A percentile compares a stretch with the other conserved stretches of the same genome.
Conservation (phyloP, 1,139 yeast genomes). For the Sugiyamaella novakii region DNA sequence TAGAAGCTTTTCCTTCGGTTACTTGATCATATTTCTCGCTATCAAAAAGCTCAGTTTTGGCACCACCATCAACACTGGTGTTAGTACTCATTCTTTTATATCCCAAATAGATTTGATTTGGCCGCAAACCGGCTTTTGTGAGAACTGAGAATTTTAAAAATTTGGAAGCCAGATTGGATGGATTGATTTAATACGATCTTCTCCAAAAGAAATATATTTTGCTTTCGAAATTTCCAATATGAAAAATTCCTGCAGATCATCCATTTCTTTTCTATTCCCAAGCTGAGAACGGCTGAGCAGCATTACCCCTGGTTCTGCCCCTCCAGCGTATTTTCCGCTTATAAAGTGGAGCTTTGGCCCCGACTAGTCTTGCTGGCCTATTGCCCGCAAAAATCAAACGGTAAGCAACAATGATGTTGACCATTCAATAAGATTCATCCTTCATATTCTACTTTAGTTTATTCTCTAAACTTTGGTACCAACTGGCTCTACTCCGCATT, state of each 20-base stretch:
- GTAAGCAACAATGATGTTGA: too few relatives aligned
- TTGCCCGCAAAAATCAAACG: too few relatives aligned
- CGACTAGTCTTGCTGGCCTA: too few relatives aligned
- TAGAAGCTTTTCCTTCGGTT: slow-evolving; percentile 79
- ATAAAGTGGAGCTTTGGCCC: too few relatives aligned
- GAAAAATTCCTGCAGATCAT: slow-evolving; percentile 17
- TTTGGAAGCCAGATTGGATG: slow-evolving; percentile 15
- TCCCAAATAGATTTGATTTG: neutral
- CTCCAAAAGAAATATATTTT: slow-evolving; percentile 1
- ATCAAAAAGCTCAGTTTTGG: slow-evolving; percentile 19
- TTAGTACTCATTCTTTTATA: slow-evolving; percentile 3
- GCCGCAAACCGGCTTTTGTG: neutral
- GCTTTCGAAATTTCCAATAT: too few relatives aligned
- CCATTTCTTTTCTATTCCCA: too few relatives aligned
- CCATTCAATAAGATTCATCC: too few relatives aligned
- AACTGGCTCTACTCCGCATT: too few relatives aligned
- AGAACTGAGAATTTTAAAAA: slow-evolving; percentile 1
- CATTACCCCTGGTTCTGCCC: slow-evolving; percentile 1
- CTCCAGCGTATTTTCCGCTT: too few relatives aligned
- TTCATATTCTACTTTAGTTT: too few relatives aligned
- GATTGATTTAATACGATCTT: neutral
- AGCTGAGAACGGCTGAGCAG: slow-evolving; percentile 9
- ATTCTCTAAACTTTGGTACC: too few relatives aligned
- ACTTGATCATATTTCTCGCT: slow-evolving; percentile 41
- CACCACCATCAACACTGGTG: neutral